Evolutionary conservation across 305 asterid genomes (phyloP).

Genomic region (Fraxinus nigra): DNA sequence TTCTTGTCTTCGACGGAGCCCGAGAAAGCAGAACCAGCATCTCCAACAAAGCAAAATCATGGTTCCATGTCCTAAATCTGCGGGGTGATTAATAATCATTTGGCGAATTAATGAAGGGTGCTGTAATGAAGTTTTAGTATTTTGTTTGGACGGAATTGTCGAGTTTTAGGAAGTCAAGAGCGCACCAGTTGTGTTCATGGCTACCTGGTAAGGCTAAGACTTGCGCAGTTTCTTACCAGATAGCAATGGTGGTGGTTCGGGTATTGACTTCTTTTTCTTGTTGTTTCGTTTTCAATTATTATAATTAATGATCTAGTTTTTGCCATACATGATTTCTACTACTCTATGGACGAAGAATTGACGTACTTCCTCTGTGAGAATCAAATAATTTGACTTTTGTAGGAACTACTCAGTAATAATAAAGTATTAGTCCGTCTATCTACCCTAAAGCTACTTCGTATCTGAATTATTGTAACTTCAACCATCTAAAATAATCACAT

Average conservation of each 20-base stretch:
- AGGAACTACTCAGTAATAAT: no score
- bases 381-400: no score
- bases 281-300: neutral
- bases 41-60: conserved; percentile 28
- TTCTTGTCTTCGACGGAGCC: conserved; percentile 15
- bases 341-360: neutral
- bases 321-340: neutral
- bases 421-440: no score
- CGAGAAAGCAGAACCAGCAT: conserved; percentile 15
- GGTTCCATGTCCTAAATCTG: conserved; percentile 36
- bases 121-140: neutral
- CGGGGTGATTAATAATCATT: neutral
- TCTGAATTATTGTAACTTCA: no score
- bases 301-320: neutral
- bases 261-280: conserved; percentile 72
- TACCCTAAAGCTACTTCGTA: no score
- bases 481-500: no score
- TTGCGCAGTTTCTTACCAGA: conserved; percentile 22
- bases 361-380: no score
- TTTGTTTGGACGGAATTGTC: neutral
- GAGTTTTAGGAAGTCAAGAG: conserved; percentile 76
- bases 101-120: neutral
- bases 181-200: conserved; percentile 80
- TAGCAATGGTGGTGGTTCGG: conserved; percentile 88
- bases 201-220: conserved; percentile 32